A percentile compares a stretch with the other conserved stretches of the same genome.
Evolutionary conservation across 768 basidiomycete species (phyloP).

Genomic region (Mycena rebaudengoi): DNA sequence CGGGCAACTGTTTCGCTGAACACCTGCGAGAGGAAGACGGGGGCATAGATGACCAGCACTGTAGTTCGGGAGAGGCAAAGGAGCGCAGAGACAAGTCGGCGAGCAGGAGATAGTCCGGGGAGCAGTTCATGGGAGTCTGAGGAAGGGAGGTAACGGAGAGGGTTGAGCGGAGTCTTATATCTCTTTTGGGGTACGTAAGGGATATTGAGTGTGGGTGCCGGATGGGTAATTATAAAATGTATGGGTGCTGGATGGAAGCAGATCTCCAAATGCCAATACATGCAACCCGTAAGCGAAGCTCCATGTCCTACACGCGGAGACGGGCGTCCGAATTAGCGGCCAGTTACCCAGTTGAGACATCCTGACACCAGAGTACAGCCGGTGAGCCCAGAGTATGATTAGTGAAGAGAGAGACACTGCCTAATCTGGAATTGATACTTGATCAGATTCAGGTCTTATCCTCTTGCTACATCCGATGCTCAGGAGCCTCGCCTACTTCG

Average conservation of each 20-base stretch:
- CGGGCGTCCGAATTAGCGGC: too few species aligned
- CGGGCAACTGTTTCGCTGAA: too few species aligned
- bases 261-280: too few species aligned
- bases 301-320: too few species aligned
- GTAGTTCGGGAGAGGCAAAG: conserved; percentile 14
- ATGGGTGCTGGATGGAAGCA: too few species aligned
- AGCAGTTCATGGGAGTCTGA: conserved; percentile 31
- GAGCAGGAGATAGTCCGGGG: conserved; percentile 28
- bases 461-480: neutral
- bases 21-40: conserved; percentile 15
- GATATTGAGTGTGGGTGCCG: too few species aligned
- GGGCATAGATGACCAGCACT: conserved; percentile 29
- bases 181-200: conserved; percentile 21
- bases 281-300: too few species aligned
- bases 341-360: too few species aligned
- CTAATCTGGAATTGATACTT: neutral
- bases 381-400: too few species aligned
- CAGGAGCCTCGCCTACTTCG: conserved; percentile 53
- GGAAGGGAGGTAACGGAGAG: conserved; percentile 21
- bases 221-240: too few species aligned
- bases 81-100: conserved; percentile 25
- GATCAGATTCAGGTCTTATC: neutral
- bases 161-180: conserved; percentile 29
- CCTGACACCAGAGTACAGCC: too few species aligned
- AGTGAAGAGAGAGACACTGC: too few species aligned